Conservation (phyloP, 371 early-diverging fungal species). For the Mortierella sp. region DNA sequence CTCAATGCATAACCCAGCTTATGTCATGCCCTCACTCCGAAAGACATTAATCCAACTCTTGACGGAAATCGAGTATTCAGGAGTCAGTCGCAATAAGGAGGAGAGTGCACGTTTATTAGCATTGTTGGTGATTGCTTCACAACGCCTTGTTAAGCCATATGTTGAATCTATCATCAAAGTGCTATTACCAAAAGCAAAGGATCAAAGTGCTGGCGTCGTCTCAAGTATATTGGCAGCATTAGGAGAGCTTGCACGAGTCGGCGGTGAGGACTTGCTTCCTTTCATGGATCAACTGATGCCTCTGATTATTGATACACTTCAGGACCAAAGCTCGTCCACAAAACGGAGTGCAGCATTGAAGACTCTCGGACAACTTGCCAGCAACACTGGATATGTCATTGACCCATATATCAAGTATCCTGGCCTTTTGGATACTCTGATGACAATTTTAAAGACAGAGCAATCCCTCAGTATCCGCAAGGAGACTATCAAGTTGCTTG, state of each 20-base stretch:
- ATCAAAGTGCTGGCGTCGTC: slow-evolving; percentile 85
- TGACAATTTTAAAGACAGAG: slow-evolving; percentile 89
- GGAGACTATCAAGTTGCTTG: slow-evolving; percentile 92
- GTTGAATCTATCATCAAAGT: slow-evolving; percentile 91
- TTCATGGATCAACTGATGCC: slow-evolving; percentile 88
- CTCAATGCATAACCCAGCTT: slow-evolving; percentile 91
- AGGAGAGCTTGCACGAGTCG: slow-evolving; percentile 91
- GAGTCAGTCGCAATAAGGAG: slow-evolving; percentile 88
- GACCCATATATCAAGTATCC: slow-evolving; percentile 95
- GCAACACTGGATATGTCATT: slow-evolving; percentile 91
- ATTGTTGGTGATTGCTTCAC: slow-evolving; percentile 82
- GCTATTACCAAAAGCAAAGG: slow-evolving; percentile 85
- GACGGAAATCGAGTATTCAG: slow-evolving; percentile 93
- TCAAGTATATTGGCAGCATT: slow-evolving; percentile 87
- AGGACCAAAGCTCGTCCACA: slow-evolving; percentile 87
- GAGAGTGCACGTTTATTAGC: slow-evolving; percentile 88
- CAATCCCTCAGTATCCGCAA: slow-evolving; percentile 76
- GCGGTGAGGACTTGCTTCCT: slow-evolving; percentile 86
- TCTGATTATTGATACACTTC: slow-evolving; percentile 90
- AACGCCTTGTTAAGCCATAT: slow-evolving; percentile 90
- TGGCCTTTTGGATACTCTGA: slow-evolving; percentile 81
- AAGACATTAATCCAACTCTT: slow-evolving; percentile 91
- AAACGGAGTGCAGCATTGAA: slow-evolving; percentile 92
- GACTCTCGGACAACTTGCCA: slow-evolving; percentile 87
- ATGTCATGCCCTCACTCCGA: slow-evolving; percentile 92